Evolutionary conservation across 257 asterid genomes (phyloP), one percentile per base, ranked within the genome.

Genomic region (Lycium barbarum): DNA sequence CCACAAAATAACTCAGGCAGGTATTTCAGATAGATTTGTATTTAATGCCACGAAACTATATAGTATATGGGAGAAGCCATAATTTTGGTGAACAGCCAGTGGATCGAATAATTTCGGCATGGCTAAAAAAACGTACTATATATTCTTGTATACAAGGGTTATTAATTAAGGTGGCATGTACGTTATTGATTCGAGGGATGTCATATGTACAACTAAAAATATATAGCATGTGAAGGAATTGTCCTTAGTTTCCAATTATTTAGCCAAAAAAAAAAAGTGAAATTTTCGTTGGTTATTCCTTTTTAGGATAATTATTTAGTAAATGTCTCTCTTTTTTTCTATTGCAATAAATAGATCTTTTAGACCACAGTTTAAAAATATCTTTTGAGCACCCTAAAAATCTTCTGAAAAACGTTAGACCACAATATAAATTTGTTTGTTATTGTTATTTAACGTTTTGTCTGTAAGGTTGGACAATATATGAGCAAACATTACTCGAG

Each of bases 41-140:
- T 71, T 84, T 43, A 84, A 58, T 84, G 76, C 65, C 45, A 73
- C 22, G 57, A 71, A 72, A 61, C 20, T 47, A 45, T 20, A 66
- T 83, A 78, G 55, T 55, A 66, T 76, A 71, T 13, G 70, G 63
- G 33, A 83, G 49, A 83, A 53, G 80, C 38, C 51, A 66, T 47
- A 9, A 11, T 54, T 43, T 5, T 0, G 58, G 40, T 62, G 61
- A 67, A 1, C 18, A 61, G 67, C 26, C 13, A 22, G n/a, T 47
- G 73, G n/a, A 47, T 2, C 18, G 9, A 49, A 35, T 26, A 65
- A 38, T 49, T 11, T 20, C 15, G 33, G 70, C 6, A 55, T 43
- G 80, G 57, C 58, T 43, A 7, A 18, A 72, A 72, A 70, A 71
- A 38, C 0, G 1, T 9, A 4, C 15, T 43, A 18, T 43, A 6